Conservation (phyloP, 108 stramenopile species). For the Cyclotella kingstonii region DNA sequence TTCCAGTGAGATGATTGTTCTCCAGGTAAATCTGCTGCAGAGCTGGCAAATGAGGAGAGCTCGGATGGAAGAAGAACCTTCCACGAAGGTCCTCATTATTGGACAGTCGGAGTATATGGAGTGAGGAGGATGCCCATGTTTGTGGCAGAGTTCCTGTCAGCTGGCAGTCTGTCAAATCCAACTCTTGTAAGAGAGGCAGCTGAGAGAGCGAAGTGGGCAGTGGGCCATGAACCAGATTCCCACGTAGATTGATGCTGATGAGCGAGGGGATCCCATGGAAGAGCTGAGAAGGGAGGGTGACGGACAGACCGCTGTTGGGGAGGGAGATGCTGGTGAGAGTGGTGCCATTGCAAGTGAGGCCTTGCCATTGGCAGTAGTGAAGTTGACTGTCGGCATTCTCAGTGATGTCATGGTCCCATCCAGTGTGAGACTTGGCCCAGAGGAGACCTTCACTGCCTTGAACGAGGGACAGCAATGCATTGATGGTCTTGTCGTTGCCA, state of each 20-base stretch:
- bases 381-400: background rate
- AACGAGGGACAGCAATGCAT: conserved; percentile 30
- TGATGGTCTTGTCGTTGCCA: conserved; percentile 7
- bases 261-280: conserved; percentile 27
- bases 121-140: conserved; percentile 23
- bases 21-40: conserved; percentile 34
- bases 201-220: conserved; percentile 37
- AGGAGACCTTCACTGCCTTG: conserved; percentile 15
- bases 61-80: conserved; percentile 12
- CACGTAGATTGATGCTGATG: conserved; percentile 22
- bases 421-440: conserved; percentile 15
- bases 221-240: conserved; percentile 36
- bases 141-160: conserved; percentile 30
- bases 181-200: conserved; percentile 9
- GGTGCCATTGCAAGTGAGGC: conserved; percentile 34
- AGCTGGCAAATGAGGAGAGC: conserved; percentile 34
- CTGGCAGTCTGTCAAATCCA: conserved; percentile 29
- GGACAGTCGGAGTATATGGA: conserved; percentile 21
- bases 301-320: conserved; percentile 29
- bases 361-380: conserved; percentile 50
- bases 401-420: no score
- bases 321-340: conserved; percentile 24
- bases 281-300: conserved; percentile 38
- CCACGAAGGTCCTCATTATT: conserved; percentile 34
- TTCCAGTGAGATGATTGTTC: conserved; percentile 37